A percentile compares a stretch with the other conserved stretches of the same genome.
Conservation (phyloP, 2,329 filamentous ascomycete species). For the Aureobasidium subglaciale region DNA sequence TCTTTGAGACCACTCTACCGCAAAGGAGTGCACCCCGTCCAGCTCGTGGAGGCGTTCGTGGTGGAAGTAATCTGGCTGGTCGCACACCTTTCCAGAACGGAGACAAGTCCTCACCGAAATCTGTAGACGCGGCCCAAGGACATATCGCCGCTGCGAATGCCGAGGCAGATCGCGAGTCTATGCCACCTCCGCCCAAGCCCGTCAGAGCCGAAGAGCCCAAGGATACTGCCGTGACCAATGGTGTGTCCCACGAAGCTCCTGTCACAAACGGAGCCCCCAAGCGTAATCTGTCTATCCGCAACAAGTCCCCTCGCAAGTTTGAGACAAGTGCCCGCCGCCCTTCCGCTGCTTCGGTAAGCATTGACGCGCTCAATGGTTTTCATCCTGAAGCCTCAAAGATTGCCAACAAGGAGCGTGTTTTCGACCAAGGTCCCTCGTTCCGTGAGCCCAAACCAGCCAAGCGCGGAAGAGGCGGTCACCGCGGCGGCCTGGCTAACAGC, state of each 20-base stretch:
- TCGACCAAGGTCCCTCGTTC: not conserved
- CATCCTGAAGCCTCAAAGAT: not conserved
- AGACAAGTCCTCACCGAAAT: not conserved
- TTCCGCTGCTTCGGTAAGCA: not conserved
- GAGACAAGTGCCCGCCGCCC: conserved; percentile 10
- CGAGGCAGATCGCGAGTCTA: conserved; percentile 24
- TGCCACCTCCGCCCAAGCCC: conserved; percentile 23
- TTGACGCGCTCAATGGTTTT: not conserved
- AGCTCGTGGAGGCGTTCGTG: conserved; percentile 50
- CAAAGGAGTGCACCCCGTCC: conserved; percentile 18
- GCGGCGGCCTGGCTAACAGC: conserved; percentile 27
- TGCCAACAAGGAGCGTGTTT: conserved; percentile 1
- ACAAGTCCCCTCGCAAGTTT: conserved; percentile 19
- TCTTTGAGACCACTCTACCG: conserved; percentile 77
- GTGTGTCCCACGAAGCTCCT: not conserved
- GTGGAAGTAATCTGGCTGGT: conserved; percentile 43
- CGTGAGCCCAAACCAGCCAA: conserved; percentile 19
- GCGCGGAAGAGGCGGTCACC: conserved; percentile 26
- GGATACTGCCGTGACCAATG: not conserved
- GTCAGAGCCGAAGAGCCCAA: conserved; percentile 12
- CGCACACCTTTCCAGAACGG: conserved; percentile 32
- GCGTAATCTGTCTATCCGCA: conserved; percentile 13
- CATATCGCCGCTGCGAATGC: conserved; percentile 11
- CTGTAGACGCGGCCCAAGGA: not conserved
- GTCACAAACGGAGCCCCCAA: conserved; percentile 1